A percentile compares a stretch with the other conserved stretches of the same genome.
Conservation (phyloP, 139 green algal genomes). For the Ettlia oleoabundans region DNA sequence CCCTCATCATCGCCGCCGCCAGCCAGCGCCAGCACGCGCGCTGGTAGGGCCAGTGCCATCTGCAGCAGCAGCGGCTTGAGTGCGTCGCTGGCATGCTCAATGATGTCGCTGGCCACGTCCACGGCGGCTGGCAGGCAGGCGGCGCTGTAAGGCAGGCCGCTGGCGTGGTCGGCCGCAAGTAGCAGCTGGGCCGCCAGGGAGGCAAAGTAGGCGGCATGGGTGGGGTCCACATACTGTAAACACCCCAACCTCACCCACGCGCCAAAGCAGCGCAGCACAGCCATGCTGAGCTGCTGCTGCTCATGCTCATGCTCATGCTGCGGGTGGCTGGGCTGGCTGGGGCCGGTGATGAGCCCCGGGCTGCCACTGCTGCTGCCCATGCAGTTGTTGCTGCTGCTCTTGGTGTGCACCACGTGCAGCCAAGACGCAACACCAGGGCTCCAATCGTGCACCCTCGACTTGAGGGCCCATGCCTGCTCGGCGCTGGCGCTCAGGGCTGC, state of each 20-base stretch:
- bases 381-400: background rate
- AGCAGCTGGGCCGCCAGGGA: conserved; percentile 19
- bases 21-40: background rate
- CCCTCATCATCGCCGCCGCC: background rate
- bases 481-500: background rate
- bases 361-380: too few species aligned
- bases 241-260: conserved; percentile 37
- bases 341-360: too few species aligned
- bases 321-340: background rate
- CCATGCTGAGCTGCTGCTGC: background rate
- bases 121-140: conserved; percentile 17
- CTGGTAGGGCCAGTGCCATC: conserved; percentile 20
- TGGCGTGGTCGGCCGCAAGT: background rate
- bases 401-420: conserved; percentile 26
- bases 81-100: conserved; percentile 26
- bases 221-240: conserved; percentile 6
- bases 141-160: conserved; percentile 1
- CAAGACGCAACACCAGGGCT: conserved; percentile 13
- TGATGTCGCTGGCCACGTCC: conserved; percentile 24
- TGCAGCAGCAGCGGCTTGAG: conserved; percentile 27
- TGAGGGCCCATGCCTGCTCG: conserved; percentile 12
- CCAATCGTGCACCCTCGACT: conserved; percentile 5
- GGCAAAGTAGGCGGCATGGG: conserved; percentile 21
- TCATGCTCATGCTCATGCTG: background rate
- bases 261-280: conserved; percentile 29